phyloP scores from a whole-genome alignment of 257 asterid species.

The Knoxia roxburghii region DNA sequence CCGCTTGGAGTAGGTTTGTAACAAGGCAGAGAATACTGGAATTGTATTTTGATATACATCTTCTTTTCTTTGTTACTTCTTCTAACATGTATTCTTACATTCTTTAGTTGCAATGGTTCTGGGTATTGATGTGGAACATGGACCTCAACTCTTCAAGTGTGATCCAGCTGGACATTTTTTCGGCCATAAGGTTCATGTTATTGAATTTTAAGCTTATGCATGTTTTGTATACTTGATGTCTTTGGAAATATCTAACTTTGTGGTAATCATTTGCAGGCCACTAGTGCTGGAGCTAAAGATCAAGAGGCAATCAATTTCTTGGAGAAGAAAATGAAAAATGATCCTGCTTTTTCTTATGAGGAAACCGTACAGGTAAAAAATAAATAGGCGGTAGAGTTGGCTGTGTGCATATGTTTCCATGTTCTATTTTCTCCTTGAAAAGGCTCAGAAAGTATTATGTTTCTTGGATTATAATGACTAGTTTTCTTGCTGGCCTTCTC shows the following conservation, averaged over 20 bases:
- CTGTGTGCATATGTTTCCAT: background rate
- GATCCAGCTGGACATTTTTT: conserved; percentile 99
- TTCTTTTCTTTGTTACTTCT: conserved; percentile 5
- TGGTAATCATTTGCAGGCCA: conserved; percentile 52
- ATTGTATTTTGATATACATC: background rate
- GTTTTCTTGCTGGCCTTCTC: no score
- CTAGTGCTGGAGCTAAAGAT: conserved; percentile 95
- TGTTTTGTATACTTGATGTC: background rate
- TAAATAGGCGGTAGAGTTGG: conserved; percentile 2
- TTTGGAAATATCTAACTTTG: conserved; percentile 8
- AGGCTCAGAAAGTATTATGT: background rate
- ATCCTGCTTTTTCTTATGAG: conserved; percentile 76
- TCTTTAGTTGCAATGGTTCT: conserved; percentile 82
- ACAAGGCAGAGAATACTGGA: conserved; percentile 12
- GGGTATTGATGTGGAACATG: conserved; percentile 93
- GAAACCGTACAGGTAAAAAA: conserved; percentile 90
- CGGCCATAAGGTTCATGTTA: conserved; percentile 78
- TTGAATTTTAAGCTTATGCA: background rate
- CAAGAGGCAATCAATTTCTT: conserved; percentile 92
- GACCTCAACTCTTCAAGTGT: conserved; percentile 97
- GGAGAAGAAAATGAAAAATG: conserved; percentile 96
- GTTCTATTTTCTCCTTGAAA: background rate
- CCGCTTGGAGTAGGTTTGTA: conserved; percentile 97
- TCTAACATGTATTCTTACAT: conserved; percentile 11
- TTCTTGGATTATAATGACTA: background rate